phyloP scores from a whole-genome alignment of 495 filamentous ascomycete genomes.

The Jackrogersella multiformis region DNA sequence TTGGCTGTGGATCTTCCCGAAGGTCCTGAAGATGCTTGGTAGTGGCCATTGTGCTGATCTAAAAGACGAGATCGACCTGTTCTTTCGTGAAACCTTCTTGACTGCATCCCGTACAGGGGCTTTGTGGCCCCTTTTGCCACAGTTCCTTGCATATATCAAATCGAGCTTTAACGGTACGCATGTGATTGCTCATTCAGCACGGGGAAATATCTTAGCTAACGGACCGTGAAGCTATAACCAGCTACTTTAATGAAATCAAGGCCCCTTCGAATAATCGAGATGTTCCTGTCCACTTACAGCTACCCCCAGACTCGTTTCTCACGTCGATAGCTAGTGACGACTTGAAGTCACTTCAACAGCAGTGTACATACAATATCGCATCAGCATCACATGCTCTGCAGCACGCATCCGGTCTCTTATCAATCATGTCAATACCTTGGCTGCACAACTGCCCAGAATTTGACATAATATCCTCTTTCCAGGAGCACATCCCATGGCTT shows the following conservation, averaged over 20 bases:
- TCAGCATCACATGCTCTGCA: conserved; percentile 40
- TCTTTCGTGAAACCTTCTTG: conserved; percentile 58
- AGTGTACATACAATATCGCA: conserved; percentile 39
- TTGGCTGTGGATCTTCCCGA: conserved; percentile 81
- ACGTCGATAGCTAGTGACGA: conserved; percentile 13
- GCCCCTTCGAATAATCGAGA: conserved; percentile 25
- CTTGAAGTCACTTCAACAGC: conserved; percentile 27
- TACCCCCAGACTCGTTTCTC: conserved; percentile 37
- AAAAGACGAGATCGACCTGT: conserved; percentile 57
- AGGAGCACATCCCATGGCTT: conserved; percentile 48
- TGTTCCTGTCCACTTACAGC: conserved; percentile 28
- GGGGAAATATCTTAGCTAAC: conserved; percentile 24
- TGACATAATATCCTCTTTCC: conserved; percentile 34
- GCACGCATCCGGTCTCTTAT: conserved; percentile 47
- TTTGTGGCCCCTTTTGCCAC: conserved; percentile 58
- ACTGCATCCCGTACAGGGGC: conserved; percentile 47
- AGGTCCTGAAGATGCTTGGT: conserved; percentile 66
- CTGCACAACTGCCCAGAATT: conserved; percentile 20
- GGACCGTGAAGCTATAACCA: conserved; percentile 22
- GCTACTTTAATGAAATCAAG: conserved; percentile 18
- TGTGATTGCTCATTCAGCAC: conserved; percentile 9
- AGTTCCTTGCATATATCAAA: conserved; percentile 56
- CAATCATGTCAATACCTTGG: conserved; percentile 47
- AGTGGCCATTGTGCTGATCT: conserved; percentile 53
- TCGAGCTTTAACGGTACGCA: conserved; percentile 51